Evolutionary conservation across 1,284 basidiomycete genomes (phyloP).

Genomic region (Ceratobasidium sp.): DNA sequence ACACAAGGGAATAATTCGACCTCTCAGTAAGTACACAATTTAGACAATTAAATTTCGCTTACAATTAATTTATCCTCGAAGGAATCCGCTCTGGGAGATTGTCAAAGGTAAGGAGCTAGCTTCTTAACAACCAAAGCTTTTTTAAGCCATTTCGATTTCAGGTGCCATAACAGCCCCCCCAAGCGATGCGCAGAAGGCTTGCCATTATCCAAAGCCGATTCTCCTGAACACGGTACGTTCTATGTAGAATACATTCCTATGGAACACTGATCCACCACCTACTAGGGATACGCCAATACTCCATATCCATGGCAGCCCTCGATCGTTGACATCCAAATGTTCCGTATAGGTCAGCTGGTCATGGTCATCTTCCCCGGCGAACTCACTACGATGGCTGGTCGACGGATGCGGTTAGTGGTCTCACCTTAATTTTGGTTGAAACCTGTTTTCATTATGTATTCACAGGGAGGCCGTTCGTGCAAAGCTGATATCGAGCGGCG

Average conservation of each 20-base stretch:
- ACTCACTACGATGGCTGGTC: constrained; percentile 71
- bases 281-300: constrained; percentile 71
- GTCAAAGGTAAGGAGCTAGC: constrained; percentile 69
- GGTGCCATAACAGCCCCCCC: constrained; percentile 77
- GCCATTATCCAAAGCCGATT: constrained; percentile 87
- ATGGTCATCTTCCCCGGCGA: constrained; percentile 83
- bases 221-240: constrained; percentile 73
- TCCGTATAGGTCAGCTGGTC: constrained; percentile 84
- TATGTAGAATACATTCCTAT: background rate
- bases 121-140: no score
- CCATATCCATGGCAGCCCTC: constrained; percentile 85
- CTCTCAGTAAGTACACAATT: constrained; percentile 63
- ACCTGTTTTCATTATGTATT: background rate
- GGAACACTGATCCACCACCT: background rate
- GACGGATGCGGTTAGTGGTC: constrained; percentile 61
- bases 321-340: constrained; percentile 83
- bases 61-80: constrained; percentile 53
- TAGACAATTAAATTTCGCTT: background rate
- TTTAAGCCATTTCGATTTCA: constrained; percentile 51
- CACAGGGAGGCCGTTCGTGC: constrained; percentile 73
- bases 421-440: background rate
- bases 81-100: constrained; percentile 87
- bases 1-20: constrained; percentile 81
- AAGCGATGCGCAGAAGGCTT: constrained; percentile 72
- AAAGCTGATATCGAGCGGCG: constrained; percentile 71